phyloP scores from a whole-genome alignment of 352 stramenopile species.

The Globisporangium sylvaticum region DNA sequence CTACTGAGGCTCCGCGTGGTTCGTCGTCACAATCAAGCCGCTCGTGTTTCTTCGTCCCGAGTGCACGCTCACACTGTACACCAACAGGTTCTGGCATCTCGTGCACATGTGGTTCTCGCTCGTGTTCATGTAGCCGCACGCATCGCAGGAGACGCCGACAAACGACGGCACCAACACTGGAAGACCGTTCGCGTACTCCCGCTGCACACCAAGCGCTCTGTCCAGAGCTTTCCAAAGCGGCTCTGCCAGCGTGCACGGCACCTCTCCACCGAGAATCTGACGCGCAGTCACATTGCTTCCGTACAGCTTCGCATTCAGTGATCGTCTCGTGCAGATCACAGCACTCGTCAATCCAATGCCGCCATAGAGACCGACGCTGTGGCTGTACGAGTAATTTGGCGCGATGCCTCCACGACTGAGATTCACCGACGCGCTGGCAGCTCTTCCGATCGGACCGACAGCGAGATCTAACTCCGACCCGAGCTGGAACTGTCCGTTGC shows the following conservation, averaged over 20 bases:
- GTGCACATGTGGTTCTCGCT: constrained; percentile 39
- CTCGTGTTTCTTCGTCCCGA: constrained; percentile 60
- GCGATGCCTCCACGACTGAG: constrained; percentile 55
- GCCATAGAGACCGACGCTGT: constrained; percentile 85
- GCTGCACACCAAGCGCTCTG: constrained; percentile 47
- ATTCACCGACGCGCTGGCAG: constrained; percentile 60
- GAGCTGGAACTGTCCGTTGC: constrained; percentile 72
- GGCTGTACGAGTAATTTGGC: constrained; percentile 85
- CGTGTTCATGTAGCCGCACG: constrained; percentile 50
- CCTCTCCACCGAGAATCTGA: constrained; percentile 65
- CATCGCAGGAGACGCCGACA: constrained; percentile 46
- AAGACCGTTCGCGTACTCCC: constrained; percentile 63
- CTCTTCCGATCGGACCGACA: constrained; percentile 63
- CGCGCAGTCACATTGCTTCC: constrained; percentile 65
- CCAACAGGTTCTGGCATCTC: constrained; percentile 57
- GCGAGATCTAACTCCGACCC: constrained; percentile 71
- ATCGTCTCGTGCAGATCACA: constrained; percentile 73
- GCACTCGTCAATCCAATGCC: constrained; percentile 65
- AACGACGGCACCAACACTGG: constrained; percentile 44
- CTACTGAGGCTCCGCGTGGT: constrained; percentile 7
- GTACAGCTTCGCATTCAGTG: constrained; percentile 88
- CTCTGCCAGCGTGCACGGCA: constrained; percentile 52
- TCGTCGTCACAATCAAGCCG: constrained; percentile 30
- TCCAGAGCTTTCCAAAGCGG: constrained; percentile 68
- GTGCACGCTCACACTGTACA: constrained; percentile 72